Conservation (phyloP, 257 asterid species). For the Prunella vulgaris region DNA sequence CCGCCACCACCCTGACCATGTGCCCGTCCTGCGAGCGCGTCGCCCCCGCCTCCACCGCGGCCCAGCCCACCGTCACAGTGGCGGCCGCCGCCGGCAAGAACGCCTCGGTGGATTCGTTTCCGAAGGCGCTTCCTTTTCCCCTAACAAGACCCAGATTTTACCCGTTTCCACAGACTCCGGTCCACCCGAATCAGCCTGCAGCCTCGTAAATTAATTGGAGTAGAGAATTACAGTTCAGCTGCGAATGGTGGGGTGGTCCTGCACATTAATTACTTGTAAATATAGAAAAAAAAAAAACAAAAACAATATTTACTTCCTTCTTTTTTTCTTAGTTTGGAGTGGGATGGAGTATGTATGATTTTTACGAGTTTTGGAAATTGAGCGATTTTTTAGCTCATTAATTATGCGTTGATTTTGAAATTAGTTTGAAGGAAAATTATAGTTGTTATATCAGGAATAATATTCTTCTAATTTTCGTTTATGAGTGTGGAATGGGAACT, state of each 20-base stretch:
- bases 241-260: not conserved
- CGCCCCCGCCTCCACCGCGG: constrained; percentile 40
- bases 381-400: constrained; percentile 40
- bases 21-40: constrained; percentile 91
- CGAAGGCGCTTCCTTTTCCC: constrained; percentile 40
- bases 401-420: constrained; percentile 27
- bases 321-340: constrained; percentile 18
- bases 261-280: constrained; percentile 23
- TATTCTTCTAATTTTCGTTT: not conserved
- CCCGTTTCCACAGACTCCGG: constrained; percentile 40
- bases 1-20: constrained; percentile 87
- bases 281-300: constrained; percentile 8
- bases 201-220: constrained; percentile 29
- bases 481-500: not conserved
- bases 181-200: constrained; percentile 49
- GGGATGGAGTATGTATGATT: constrained; percentile 26
- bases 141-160: constrained; percentile 49
- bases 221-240: not conserved
- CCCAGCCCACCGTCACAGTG: constrained; percentile 14
- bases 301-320: not conserved
- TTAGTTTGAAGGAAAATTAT: not conserved
- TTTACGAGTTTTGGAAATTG: constrained; percentile 22
- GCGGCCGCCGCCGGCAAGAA: constrained; percentile 5
- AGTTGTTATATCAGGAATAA: not conserved
- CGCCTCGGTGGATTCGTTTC: constrained; percentile 15